A percentile compares a stretch with the other conserved stretches of the same genome.
These are phyloP conservation scores for Aspergillus sp. DNA, from an alignment of 2,329 filamentous ascomycete species.

Conservation along the genomic window DNA sequence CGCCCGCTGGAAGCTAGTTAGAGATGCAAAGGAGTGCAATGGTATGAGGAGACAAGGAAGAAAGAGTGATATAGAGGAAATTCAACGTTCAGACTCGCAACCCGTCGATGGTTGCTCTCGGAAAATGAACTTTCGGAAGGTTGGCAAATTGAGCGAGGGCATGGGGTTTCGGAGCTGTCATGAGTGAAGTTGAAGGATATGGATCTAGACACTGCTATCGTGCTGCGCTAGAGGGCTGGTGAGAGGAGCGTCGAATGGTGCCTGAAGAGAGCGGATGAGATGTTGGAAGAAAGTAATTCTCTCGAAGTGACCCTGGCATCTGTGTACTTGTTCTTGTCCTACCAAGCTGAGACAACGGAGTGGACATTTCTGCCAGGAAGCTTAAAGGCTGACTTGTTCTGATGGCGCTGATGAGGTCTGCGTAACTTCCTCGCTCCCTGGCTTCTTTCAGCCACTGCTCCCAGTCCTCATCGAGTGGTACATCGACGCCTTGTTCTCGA, in stretches of 20 bases:
- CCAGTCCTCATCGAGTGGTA: constrained; percentile 45
- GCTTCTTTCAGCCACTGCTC: constrained; percentile 57
- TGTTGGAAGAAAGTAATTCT: constrained; percentile 16
- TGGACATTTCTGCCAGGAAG: constrained; percentile 20
- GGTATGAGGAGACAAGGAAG: no score
- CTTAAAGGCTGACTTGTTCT: constrained; percentile 30
- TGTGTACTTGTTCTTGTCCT: constrained; percentile 12
- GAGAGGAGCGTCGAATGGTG: constrained; percentile 16
- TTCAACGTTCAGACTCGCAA: no score
- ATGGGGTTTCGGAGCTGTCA: no score
- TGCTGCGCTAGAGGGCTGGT: constrained; percentile 20
- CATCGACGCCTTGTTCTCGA: constrained; percentile 44
- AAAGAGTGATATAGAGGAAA: no score
- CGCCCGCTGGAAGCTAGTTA: no score
- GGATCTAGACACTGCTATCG: constrained; percentile 10
- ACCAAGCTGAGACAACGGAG: constrained; percentile 11
- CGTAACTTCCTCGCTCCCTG: constrained; percentile 45
- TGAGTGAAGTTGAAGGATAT: no score
- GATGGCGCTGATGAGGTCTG: constrained; percentile 37
- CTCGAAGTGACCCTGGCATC: constrained; percentile 12
- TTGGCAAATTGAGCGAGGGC: no score
- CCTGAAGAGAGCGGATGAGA: constrained; percentile 9
- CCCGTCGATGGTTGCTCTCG: no score
- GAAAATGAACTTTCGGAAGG: no score
- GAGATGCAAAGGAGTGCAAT: no score